A percentile compares a stretch with the other conserved stretches of the same genome.
phyloP scores from a whole-genome alignment of 495 filamentous ascomycete genomes.

The Neurospora sp. region DNA sequence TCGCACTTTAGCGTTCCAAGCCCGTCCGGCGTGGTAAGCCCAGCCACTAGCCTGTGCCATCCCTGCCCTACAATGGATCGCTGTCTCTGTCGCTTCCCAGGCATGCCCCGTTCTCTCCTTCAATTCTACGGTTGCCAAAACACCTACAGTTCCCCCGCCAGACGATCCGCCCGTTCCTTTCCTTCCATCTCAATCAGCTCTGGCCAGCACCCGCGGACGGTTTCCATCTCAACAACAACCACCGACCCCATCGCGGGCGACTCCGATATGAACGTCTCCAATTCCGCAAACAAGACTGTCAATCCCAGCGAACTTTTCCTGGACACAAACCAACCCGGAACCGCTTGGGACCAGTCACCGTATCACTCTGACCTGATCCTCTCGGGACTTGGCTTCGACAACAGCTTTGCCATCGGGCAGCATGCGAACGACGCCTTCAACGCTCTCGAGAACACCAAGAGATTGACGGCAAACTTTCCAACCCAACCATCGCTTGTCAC shows the following conservation, averaged over 20 bases:
- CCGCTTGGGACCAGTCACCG: neutral
- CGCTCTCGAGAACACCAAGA: neutral
- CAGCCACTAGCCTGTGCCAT: neutral
- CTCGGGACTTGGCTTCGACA: neutral
- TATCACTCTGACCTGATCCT: neutral
- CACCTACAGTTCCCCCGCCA: neutral
- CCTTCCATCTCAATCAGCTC: neutral
- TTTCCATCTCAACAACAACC: neutral
- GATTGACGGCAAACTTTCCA: neutral
- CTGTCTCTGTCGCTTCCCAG: neutral
- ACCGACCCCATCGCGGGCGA: neutral
- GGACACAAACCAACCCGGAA: neutral
- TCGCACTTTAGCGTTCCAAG: neutral
- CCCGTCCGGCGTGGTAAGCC: neutral
- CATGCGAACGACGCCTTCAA: neutral
- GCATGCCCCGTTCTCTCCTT: neutral
- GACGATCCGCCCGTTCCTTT: neutral
- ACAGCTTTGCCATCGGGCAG: neutral
- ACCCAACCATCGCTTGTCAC: neutral
- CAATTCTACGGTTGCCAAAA: neutral
- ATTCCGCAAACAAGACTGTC: neutral
- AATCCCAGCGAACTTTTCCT: neutral
- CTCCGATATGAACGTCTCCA: neutral
- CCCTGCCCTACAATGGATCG: neutral
- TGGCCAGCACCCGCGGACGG: neutral